phyloP scores from a whole-genome alignment of 2,329 filamentous ascomycete genomes.

The Trichophyton rubrum region DNA sequence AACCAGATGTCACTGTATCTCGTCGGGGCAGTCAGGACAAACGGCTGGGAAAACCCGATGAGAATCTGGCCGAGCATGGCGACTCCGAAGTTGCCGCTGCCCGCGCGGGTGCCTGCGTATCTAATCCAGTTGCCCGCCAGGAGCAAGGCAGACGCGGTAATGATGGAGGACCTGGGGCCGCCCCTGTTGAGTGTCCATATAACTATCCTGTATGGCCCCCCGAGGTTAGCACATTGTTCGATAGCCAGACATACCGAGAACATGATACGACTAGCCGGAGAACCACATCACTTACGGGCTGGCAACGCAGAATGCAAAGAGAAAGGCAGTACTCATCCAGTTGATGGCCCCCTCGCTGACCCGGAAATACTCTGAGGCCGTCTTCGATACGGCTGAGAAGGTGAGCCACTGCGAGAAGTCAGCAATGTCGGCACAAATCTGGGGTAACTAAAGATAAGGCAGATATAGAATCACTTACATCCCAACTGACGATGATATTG shows the following conservation, averaged over 20 bases:
- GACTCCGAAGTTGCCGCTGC: conserved; percentile 54
- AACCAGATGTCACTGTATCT: conserved; percentile 94
- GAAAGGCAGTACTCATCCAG: conserved; percentile 79
- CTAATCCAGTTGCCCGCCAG: conserved; percentile 85
- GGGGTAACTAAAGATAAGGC: not conserved
- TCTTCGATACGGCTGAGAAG: conserved; percentile 68
- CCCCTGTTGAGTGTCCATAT: conserved; percentile 65
- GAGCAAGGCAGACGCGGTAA: conserved; percentile 58
- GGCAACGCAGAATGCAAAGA: conserved; percentile 67
- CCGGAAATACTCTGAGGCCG: conserved; percentile 61
- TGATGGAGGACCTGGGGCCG: conserved; percentile 66
- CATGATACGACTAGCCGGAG: no score
- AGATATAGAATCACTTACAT: conserved; percentile 49
- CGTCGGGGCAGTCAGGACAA: conserved; percentile 78
- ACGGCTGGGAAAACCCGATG: conserved; percentile 79
- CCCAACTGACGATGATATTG: conserved; percentile 91
- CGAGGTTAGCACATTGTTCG: not conserved
- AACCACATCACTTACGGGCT: conserved; percentile 43
- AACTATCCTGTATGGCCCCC: conserved; percentile 33
- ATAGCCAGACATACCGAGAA: not conserved
- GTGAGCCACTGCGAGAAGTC: conserved; percentile 61
- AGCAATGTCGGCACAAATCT: no score
- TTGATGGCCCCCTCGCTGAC: conserved; percentile 70
- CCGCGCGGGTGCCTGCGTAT: conserved; percentile 54
- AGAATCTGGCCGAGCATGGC: conserved; percentile 88